Base-by-base conservation (phyloP, 169 alveolate species). In the Eimeria tenella region DNA sequence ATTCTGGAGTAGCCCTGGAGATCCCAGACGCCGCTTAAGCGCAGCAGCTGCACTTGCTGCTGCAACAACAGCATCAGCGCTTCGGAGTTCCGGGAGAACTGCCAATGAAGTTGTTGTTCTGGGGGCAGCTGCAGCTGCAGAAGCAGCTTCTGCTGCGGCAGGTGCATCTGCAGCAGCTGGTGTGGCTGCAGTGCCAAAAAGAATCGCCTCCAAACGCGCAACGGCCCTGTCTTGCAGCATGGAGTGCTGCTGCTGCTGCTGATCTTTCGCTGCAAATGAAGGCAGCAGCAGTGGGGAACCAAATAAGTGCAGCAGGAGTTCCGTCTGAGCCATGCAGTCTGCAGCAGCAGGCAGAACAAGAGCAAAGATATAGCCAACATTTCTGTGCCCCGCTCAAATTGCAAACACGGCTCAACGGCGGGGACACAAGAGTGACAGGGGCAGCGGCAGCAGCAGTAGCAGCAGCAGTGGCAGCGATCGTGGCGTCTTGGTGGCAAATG, bases 201-300 rank as follows among this genome's bases (percentile, higher is more conserved):
- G 42, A 13, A 68, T 7, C 49, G 42, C 77, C 49, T 13, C 42
- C n/a, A 68, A n/a, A 8, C 77, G 77, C 77, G 42, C 11, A 23
- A 68, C 42, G n/a, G 77, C 77, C 11, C n/a, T 68, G 3, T 68
- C 49, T 10, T 13, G 31, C 49, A 68, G 13, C 0, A 15, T n/a
- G 11, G 11, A 23, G 77, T 23, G n/a, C 77, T 68, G 77, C 77
- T 68, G 77, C 77, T 3, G 77, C 77, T 68, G 77, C 77, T 68
- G 77, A 17, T 23, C 79, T 8, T 23, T 23, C 23, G 49, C 42
- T 13, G 21, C 21, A 23, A n/a, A 70, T 17, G 79, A 70, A 17
- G 79, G 79, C 79, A 70, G 79, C 79, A 70, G 79, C 79, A 70
- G 79, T 21, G 79, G 79, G 52, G 31, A 23, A 21, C 79, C 79